Percentiles rank a stretch among this genome's conserved stretches.
Conservation (phyloP, 2,329 filamentous ascomycete genomes). For the Madurella fahalii region DNA sequence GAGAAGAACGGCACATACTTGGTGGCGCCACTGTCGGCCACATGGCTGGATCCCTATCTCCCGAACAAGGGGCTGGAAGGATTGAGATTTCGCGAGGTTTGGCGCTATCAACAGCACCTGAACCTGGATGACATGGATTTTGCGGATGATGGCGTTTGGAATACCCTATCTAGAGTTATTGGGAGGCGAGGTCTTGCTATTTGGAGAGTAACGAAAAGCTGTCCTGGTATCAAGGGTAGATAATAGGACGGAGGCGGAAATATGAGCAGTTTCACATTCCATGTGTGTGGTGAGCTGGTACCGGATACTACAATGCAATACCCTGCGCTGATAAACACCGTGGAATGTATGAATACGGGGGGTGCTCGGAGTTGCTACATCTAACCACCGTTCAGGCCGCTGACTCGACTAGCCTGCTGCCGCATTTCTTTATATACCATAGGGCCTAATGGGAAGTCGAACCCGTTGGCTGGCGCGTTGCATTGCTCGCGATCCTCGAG, state of each 20-base stretch:
- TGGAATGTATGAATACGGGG: too few relatives aligned
- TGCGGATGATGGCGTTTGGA: conserved; percentile 69
- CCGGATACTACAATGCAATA: too few relatives aligned
- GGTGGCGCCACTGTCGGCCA: conserved; percentile 69
- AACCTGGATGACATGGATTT: conserved; percentile 80
- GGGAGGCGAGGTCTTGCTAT: conserved; percentile 58
- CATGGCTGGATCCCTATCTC: conserved; percentile 63
- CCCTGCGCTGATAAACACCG: too few relatives aligned
- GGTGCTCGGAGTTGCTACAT: too few relatives aligned
- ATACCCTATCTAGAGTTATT: conserved; percentile 64
- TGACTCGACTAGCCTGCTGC: too few relatives aligned
- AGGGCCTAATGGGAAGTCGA: too few relatives aligned
- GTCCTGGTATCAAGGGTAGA: conserved; percentile 27
- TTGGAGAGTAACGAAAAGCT: conserved; percentile 64
- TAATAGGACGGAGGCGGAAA: conserved; percentile 5
- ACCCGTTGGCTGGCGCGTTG: too few relatives aligned
- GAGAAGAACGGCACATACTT: conserved; percentile 63
- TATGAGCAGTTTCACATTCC: not conserved
- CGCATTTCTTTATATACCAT: too few relatives aligned
- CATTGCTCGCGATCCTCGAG: not conserved
- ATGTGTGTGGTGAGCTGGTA: not conserved
- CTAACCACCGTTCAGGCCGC: too few relatives aligned
- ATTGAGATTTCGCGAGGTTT: conserved; percentile 64
- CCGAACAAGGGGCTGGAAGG: conserved; percentile 56
- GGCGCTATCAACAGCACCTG: conserved; percentile 63